phyloP scores from a whole-genome alignment of 352 stramenopile species.

The Pythium folliculosum region DNA sequence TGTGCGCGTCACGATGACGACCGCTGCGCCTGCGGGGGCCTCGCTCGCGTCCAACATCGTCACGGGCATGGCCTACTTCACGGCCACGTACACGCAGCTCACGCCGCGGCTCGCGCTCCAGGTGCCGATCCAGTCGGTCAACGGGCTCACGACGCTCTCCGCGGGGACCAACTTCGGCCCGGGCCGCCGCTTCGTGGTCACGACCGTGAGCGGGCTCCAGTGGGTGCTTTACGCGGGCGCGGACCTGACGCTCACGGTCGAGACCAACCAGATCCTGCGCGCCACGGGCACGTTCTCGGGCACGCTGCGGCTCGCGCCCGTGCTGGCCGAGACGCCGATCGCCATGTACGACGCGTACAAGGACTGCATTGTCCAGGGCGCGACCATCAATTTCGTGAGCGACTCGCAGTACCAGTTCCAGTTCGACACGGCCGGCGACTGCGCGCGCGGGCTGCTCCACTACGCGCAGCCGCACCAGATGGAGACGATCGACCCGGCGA shows the following conservation, averaged over 20 bases:
- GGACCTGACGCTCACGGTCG: constrained; percentile 38
- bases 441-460: constrained; percentile 57
- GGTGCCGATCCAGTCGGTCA: constrained; percentile 58
- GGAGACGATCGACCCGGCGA: constrained; percentile 47
- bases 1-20: constrained; percentile 51
- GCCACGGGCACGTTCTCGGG: constrained; percentile 41
- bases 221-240: constrained; percentile 61
- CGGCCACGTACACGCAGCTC: constrained; percentile 51
- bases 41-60: constrained; percentile 52
- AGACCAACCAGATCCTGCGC: constrained; percentile 50
- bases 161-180: constrained; percentile 34
- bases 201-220: constrained; percentile 48
- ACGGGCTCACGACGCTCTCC: constrained; percentile 29
- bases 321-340: constrained; percentile 43
- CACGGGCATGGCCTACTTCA: constrained; percentile 78
- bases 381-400: constrained; percentile 39
- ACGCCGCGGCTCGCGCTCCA: constrained; percentile 54
- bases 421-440: constrained; percentile 60
- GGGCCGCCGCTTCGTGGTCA: constrained; percentile 51
- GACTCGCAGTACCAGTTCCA: constrained; percentile 59
- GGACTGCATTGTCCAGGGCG: constrained; percentile 63
- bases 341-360: constrained; percentile 61
- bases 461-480: constrained; percentile 64
- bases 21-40: constrained; percentile 22
- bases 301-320: constrained; percentile 43